Conservation (phyloP, 257 asterid species). For the Haberlea rhodopensis region DNA sequence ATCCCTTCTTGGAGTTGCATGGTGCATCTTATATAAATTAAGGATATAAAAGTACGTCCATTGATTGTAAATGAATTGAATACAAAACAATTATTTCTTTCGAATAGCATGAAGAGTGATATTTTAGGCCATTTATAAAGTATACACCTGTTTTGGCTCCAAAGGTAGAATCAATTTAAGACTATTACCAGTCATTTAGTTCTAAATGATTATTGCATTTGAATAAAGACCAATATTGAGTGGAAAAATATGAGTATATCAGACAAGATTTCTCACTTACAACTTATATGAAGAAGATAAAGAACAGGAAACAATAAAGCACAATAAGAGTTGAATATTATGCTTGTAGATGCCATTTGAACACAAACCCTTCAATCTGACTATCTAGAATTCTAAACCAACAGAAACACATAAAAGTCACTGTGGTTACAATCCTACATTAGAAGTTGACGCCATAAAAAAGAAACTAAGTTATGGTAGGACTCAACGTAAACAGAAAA, state of each 20-base stretch:
- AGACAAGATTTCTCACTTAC: neutral
- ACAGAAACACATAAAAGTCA: neutral
- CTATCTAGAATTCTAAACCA: neutral
- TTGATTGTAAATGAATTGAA: neutral
- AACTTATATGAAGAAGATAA: neutral
- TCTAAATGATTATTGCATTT: constrained; percentile 6
- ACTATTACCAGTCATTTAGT: constrained; percentile 2
- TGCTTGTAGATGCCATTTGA: neutral
- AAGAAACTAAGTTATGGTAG: neutral
- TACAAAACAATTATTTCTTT: constrained; percentile 1
- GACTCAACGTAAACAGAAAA: neutral
- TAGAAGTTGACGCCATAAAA: neutral
- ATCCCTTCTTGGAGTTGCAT: constrained; percentile 9
- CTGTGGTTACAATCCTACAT: neutral
- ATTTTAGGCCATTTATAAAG: constrained; percentile 11
- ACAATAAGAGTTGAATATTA: neutral
- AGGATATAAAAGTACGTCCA: neutral
- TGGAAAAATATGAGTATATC: neutral
- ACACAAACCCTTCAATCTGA: neutral
- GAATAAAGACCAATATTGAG: neutral
- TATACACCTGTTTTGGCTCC: constrained; percentile 12
- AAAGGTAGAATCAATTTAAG: constrained; percentile 7
- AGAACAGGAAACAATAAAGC: too few relatives aligned
- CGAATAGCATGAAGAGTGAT: neutral
- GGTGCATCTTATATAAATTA: neutral